Percentiles rank a stretch among this genome's conserved stretches.
Evolutionary conservation across 257 asterid genomes (phyloP).

Genomic region (Solanum clarkiae): DNA sequence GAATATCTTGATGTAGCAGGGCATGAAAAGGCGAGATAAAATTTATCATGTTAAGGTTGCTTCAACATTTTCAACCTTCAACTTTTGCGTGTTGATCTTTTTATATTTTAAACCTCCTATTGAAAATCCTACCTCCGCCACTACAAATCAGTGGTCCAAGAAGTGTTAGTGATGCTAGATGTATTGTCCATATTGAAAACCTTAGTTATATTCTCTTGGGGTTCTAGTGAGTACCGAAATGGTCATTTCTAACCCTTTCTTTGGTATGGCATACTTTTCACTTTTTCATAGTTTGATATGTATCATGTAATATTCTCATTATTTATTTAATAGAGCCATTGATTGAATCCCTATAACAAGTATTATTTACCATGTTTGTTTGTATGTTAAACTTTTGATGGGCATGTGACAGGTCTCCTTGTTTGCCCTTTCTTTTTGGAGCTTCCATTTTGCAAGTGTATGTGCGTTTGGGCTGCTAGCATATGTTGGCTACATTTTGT

Average conservation of each 20-base stretch:
- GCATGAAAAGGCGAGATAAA: no score
- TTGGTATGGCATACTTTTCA: neutral
- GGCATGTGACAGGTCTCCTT: conserved; percentile 72
- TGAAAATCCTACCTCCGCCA: neutral
- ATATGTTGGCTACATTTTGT: conserved; percentile 81
- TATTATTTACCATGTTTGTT: neutral
- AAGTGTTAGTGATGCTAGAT: neutral
- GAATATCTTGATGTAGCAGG: no score
- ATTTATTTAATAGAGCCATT: neutral
- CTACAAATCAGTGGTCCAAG: neutral
- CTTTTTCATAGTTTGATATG: neutral
- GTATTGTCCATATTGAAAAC: neutral
- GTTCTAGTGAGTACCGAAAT: neutral
- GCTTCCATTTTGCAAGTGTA: conserved; percentile 96
- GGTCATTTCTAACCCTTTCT: neutral
- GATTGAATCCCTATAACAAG: neutral
- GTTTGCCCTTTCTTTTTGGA: conserved; percentile 89
- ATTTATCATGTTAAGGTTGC: neutral
- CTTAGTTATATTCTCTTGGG: neutral
- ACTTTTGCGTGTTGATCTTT: neutral
- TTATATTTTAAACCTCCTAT: neutral
- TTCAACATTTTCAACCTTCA: neutral
- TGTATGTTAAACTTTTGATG: conserved; percentile 29
- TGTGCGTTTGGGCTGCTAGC: conserved; percentile 96
- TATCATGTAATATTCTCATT: neutral